These are phyloP conservation scores for Hypholoma fasciculare DNA, from an alignment of 768 basidiomycete genomes.

Conservation along the genomic window DNA sequence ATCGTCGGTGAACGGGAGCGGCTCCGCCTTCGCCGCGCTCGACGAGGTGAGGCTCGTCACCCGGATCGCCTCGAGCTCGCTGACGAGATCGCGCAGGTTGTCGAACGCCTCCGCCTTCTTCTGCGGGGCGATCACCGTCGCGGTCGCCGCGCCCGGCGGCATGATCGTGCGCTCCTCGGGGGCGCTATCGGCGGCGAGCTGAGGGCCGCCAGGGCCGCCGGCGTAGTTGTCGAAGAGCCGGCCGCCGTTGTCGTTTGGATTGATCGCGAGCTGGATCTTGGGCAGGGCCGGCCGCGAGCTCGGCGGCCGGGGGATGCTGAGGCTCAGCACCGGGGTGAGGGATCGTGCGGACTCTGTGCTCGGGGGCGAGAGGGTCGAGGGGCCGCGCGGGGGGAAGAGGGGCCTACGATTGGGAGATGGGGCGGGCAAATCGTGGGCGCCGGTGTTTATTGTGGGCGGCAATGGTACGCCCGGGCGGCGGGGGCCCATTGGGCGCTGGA, in stretches of 20 bases:
- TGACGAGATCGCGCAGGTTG: conserved; percentile 39
- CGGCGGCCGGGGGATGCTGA: conserved; percentile 20
- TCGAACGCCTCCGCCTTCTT: conserved; percentile 32
- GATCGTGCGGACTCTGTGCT: conserved; percentile 24
- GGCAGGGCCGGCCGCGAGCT: conserved; percentile 17
- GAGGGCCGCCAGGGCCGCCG: conserved; percentile 36
- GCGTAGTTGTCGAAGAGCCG: conserved; percentile 40
- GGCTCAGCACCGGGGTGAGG: conserved; percentile 25
- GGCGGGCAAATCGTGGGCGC: conserved; percentile 14
- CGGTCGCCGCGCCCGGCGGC: conserved; percentile 26
- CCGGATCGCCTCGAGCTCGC: conserved; percentile 33
- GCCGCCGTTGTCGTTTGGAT: conserved; percentile 20
- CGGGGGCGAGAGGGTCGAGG: conserved; percentile 21
- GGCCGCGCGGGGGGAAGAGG: conserved; percentile 22
- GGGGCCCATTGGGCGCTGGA: conserved; percentile 40
- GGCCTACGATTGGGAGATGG: conserved; percentile 29
- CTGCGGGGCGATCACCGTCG: conserved; percentile 29
- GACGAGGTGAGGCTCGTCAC: conserved; percentile 1
- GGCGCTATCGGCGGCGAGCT: conserved; percentile 22
- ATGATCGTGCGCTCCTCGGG: conserved; percentile 46
- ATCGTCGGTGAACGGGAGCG: conserved; percentile 62
- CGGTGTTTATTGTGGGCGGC: not conserved
- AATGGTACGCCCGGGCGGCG: conserved; percentile 7
- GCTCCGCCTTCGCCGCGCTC: conserved; percentile 10
- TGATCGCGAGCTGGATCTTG: conserved; percentile 25